These are phyloP conservation scores for Dendrobium catenatum DNA, from an alignment of 106 monocot genomes.

Conservation along the genomic window DNA sequence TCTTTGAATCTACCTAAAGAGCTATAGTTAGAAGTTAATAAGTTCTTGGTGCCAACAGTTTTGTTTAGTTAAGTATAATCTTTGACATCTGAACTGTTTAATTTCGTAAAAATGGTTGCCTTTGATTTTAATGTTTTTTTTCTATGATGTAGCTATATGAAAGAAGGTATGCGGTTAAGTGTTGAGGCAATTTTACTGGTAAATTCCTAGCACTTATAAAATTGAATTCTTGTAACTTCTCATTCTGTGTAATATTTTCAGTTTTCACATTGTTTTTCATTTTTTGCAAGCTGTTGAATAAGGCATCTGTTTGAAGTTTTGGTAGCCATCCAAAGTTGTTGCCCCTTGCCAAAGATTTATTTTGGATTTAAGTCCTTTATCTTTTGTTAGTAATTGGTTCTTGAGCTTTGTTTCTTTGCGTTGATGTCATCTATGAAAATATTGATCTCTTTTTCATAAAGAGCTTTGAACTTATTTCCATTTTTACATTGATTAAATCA, in stretches of 20 bases:
- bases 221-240: background rate
- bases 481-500: background rate
- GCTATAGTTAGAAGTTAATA: background rate
- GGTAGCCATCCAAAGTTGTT: background rate
- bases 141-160: slow-evolving; percentile 63
- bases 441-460: background rate
- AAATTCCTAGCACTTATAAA: background rate
- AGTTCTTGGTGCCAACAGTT: background rate
- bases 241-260: background rate
- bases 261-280: background rate
- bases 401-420: background rate
- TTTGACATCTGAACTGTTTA: background rate
- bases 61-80: background rate
- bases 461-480: too few relatives aligned
- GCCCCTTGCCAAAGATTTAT: background rate
- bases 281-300: background rate
- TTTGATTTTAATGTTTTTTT: background rate
- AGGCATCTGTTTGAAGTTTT: background rate
- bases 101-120: background rate
- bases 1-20: too few relatives aligned
- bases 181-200: slow-evolving; percentile 91
- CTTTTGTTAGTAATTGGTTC: background rate
- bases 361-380: background rate
- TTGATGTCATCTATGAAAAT: background rate
- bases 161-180: slow-evolving; percentile 92